These are phyloP conservation scores for Discostella stelligeroides DNA, from an alignment of 108 stramenopile genomes.

Conservation along the genomic window DNA sequence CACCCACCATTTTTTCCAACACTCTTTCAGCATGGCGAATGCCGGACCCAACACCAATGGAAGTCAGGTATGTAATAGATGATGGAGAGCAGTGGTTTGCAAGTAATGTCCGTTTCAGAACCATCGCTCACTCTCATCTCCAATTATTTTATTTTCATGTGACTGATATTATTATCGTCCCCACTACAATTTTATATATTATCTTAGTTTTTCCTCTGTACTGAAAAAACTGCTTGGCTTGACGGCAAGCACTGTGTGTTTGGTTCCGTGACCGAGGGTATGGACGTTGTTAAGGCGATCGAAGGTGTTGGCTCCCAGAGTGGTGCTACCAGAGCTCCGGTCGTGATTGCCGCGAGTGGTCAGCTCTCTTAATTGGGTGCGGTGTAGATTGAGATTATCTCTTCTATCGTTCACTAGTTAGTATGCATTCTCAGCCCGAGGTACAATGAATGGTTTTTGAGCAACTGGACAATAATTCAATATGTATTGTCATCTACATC, in stretches of 20 bases:
- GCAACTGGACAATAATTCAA: too few relatives aligned
- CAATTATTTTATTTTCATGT: too few relatives aligned
- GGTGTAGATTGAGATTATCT: too few relatives aligned
- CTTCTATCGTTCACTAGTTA: too few relatives aligned
- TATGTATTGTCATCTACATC: too few relatives aligned
- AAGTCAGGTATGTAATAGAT: conserved; percentile 34
- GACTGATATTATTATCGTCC: too few relatives aligned
- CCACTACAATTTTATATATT: conserved; percentile 7
- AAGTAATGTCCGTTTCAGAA: background rate
- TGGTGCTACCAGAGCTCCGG: conserved; percentile 68
- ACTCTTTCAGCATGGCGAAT: conserved; percentile 73
- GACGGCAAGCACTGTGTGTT: conserved; percentile 93
- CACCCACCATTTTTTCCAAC: too few relatives aligned
- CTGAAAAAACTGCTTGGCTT: conserved; percentile 69
- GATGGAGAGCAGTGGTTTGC: background rate
- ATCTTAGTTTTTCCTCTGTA: conserved; percentile 88
- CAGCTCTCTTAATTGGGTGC: conserved; percentile 67
- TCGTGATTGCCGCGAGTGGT: conserved; percentile 86
- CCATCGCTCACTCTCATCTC: too few relatives aligned
- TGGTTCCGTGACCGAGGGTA: too few relatives aligned
- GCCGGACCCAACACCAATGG: conserved; percentile 89
- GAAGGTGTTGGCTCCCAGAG: conserved; percentile 82
- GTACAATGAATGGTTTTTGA: too few relatives aligned
- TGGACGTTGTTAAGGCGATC: too few relatives aligned
- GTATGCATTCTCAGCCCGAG: too few relatives aligned